A percentile compares a stretch with the other conserved stretches of the same genome.
phyloP scores from a whole-genome alignment of 169 alveolate genomes.

The Plasmodium ovale region DNA sequence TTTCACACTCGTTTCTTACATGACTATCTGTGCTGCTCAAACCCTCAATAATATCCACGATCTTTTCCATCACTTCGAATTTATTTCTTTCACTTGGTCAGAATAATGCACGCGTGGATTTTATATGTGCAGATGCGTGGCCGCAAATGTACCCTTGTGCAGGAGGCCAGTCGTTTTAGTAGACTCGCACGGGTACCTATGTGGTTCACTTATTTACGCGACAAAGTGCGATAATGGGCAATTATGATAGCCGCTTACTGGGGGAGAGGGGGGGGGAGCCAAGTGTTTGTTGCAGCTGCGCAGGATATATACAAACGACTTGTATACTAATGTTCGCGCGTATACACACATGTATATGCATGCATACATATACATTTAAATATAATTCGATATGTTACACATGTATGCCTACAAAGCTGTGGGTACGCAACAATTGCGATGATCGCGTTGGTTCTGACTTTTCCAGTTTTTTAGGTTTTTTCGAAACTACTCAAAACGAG shows the following conservation, averaged over 20 bases:
- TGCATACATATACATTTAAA: not conserved
- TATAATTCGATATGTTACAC: too few species aligned
- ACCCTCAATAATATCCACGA: constrained; percentile 82
- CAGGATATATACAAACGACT: not conserved
- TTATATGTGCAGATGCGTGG: too few species aligned
- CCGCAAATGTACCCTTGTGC: too few species aligned
- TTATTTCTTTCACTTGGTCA: too few species aligned
- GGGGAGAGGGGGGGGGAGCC: too few species aligned
- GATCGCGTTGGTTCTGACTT: not conserved
- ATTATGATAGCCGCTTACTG: too few species aligned
- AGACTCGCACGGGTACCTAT: too few species aligned
- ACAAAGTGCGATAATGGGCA: too few species aligned
- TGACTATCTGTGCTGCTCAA: constrained; percentile 81
- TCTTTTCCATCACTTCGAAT: constrained; percentile 66
- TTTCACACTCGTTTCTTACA: constrained; percentile 83
- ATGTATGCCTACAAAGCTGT: not conserved
- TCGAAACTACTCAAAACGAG: not conserved
- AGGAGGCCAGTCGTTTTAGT: too few species aligned
- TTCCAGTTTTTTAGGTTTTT: not conserved
- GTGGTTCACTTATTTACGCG: too few species aligned
- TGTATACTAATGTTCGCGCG: not conserved
- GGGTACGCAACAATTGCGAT: not conserved
- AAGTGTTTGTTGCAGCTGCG: too few species aligned
- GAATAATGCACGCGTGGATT: too few species aligned
- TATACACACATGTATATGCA: not conserved